Evolutionary conservation across 2,329 filamentous ascomycete genomes (phyloP).

Genomic region (Xylaria sp.): DNA sequence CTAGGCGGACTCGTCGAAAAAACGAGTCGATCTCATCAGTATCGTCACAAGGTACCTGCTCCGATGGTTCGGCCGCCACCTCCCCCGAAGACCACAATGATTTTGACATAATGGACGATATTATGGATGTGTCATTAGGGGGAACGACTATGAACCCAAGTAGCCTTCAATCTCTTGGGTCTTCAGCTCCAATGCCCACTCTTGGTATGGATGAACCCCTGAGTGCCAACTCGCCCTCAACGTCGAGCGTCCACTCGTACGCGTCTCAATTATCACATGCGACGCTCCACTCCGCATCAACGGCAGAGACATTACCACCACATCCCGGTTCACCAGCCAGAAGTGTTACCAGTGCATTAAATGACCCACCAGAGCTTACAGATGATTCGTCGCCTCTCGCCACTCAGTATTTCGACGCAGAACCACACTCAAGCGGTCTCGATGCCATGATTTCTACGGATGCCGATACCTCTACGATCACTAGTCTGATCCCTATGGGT

Average conservation of each 20-base stretch:
- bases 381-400: slow-evolving; percentile 66
- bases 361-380: slow-evolving; percentile 69
- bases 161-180: slow-evolving; percentile 48
- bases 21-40: slow-evolving; percentile 62
- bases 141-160: slow-evolving; percentile 53
- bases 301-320: slow-evolving; percentile 45
- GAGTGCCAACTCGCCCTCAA: slow-evolving; percentile 56
- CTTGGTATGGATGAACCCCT: slow-evolving; percentile 44
- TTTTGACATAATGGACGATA: slow-evolving; percentile 59
- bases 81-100: slow-evolving; percentile 58
- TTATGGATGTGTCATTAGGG: slow-evolving; percentile 58
- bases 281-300: slow-evolving; percentile 52
- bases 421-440: slow-evolving; percentile 52
- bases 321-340: slow-evolving; percentile 50
- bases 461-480: slow-evolving; percentile 46
- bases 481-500: slow-evolving; percentile 49
- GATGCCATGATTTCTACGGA: slow-evolving; percentile 47
- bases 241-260: slow-evolving; percentile 56
- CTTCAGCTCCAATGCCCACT: slow-evolving; percentile 54
- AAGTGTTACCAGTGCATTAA: slow-evolving; percentile 62
- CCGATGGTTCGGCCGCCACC: slow-evolving; percentile 64
- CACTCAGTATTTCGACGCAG: slow-evolving; percentile 60
- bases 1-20: slow-evolving; percentile 64
- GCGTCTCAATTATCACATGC: slow-evolving; percentile 55
- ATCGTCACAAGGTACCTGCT: slow-evolving; percentile 66